Base-by-base conservation (phyloP, 1,284 basidiomycete species). In the Cryptococcus sp. region DNA sequence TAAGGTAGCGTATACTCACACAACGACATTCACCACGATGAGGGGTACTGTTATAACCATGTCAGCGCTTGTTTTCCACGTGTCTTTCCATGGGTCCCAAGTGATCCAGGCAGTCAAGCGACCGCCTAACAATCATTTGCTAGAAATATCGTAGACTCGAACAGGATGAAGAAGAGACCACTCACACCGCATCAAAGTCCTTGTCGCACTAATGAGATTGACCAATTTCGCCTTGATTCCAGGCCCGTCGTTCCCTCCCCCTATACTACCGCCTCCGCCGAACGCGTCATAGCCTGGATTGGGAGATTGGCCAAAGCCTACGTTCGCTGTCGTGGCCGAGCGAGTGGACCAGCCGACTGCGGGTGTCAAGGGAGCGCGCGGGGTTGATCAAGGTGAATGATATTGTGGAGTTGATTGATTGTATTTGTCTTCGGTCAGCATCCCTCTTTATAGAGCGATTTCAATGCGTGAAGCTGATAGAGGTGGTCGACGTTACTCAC, bases 121-220 rank as follows among this genome's bases (percentile, higher is more conserved):
- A 35, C 31, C 31, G 10, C 31, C 31, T 35, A n/a, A n/a, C 27
- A 31, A 31, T 31, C 27, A 31, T 4, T 4, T 31, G 27, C 5
- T 31, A 31, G 27, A n/a, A n/a, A n/a, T 35, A 10, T 35, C 31
- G 31, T 10, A 35, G 31, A 2, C 13, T 5, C n/a, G 31, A 8
- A 35, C 47, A 47, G 39, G 22, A 50, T 17, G n/a, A 5, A 50
- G 5, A 15, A 35, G 19, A 51, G 44, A 27, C 27, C 8, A 47
- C 87, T 79, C 76, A 98, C 94, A 92, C 78, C 95, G 86, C 88
- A 98, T 89, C 63, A 98, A 82, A 55, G 93, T 97, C 77, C 94
- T 83, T 58, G 97, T 93, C 27, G 94, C 94, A 66, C 88, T 85
- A 65, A 97, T 97, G 68, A 98, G 84, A 78, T 93, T 91, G 74